These are phyloP conservation scores for Boletus semigastroideus DNA, from an alignment of 1,284 basidiomycete genomes.

Conservation along the genomic window DNA sequence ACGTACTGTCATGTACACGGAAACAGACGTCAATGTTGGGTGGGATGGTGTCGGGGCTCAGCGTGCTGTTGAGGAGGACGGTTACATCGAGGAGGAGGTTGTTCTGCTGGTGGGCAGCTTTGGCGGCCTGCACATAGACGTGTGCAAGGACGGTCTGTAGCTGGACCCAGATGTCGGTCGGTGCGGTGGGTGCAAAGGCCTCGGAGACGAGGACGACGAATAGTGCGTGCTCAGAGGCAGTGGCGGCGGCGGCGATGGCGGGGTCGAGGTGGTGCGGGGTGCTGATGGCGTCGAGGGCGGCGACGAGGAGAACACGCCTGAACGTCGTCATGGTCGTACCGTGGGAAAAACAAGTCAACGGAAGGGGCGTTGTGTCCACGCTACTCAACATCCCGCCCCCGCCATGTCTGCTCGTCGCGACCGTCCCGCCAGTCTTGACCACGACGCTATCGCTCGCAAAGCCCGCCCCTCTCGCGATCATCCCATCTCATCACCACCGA, in stretches of 20 bases:
- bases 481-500: conserved; percentile 33
- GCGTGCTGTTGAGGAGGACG: conserved; percentile 58
- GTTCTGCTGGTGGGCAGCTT: conserved; percentile 61
- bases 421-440: conserved; percentile 24
- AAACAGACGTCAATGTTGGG: conserved; percentile 47
- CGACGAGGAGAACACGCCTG: conserved; percentile 46
- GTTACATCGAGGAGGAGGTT: conserved; percentile 70
- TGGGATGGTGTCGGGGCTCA: conserved; percentile 41
- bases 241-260: conserved; percentile 49
- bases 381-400: too few relatives aligned
- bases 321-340: conserved; percentile 7
- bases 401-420: background rate
- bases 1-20: conserved; percentile 50
- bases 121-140: conserved; percentile 73
- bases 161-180: conserved; percentile 51
- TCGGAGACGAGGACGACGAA: conserved; percentile 62
- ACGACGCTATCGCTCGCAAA: conserved; percentile 2
- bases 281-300: conserved; percentile 48
- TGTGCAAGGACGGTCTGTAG: conserved; percentile 70
- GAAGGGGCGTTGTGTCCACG: too few relatives aligned
- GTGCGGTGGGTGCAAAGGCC: conserved; percentile 43
- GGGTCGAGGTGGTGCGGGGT: conserved; percentile 54
- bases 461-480: conserved; percentile 11
- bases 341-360: background rate
- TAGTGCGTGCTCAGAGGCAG: conserved; percentile 48